A percentile compares a stretch with the other conserved stretches of the same genome.
Evolutionary conservation across 495 filamentous ascomycete species (phyloP).

Genomic region (Talaromyces nanjingensis): DNA sequence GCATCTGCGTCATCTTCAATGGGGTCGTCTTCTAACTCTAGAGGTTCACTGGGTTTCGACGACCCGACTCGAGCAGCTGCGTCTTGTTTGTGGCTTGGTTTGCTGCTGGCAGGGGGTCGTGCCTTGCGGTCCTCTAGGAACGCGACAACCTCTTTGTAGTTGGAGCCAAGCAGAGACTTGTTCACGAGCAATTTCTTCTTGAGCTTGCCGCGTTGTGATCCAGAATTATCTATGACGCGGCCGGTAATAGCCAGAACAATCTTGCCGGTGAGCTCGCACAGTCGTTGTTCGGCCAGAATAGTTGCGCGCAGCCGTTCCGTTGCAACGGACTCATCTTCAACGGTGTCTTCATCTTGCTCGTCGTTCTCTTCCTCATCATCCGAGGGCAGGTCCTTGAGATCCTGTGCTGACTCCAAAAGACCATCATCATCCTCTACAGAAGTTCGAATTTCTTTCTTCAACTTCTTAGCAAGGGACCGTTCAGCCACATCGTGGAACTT

Average conservation of each 20-base stretch:
- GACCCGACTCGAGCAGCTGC: constrained; percentile 16
- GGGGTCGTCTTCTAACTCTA: constrained; percentile 34
- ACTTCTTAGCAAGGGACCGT: constrained; percentile 63
- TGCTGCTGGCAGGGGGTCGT: constrained; percentile 32
- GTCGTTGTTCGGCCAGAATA: constrained; percentile 67
- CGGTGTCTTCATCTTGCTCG: constrained; percentile 50
- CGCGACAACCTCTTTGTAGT: constrained; percentile 69
- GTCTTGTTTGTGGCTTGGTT: constrained; percentile 43
- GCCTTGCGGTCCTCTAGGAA: constrained; percentile 60
- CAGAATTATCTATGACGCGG: constrained; percentile 59
- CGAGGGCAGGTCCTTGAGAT: constrained; percentile 29
- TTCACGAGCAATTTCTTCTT: constrained; percentile 61
- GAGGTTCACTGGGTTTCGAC: constrained; percentile 30
- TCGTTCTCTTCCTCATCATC: constrained; percentile 52
- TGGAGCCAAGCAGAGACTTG: constrained; percentile 57
- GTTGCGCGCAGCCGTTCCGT: constrained; percentile 50
- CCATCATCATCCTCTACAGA: constrained; percentile 55
- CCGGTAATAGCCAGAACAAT: constrained; percentile 72
- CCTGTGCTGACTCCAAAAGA: constrained; percentile 34
- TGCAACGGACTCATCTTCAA: constrained; percentile 39
- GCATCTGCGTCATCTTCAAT: constrained; percentile 45
- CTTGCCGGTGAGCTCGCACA: constrained; percentile 80
- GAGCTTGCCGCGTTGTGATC: constrained; percentile 51
- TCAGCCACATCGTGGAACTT: constrained; percentile 70
- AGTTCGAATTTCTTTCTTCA: constrained; percentile 58